Evolutionary conservation across 1,284 basidiomycete genomes (phyloP).

Genomic region (Austroboletus niveus): DNA sequence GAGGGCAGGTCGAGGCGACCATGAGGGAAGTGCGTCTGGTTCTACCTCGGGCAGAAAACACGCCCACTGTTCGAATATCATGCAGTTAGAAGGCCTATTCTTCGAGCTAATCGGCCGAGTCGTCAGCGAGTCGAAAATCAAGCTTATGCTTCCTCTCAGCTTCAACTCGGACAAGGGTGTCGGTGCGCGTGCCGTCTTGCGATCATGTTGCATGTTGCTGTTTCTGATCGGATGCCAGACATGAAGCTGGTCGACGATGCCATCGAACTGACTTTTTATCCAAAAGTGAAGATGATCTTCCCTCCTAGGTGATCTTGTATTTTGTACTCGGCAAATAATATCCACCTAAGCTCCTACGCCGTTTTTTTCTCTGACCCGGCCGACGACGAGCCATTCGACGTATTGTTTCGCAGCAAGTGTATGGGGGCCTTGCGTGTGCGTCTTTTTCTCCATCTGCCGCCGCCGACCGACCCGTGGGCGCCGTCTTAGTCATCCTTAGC

Average conservation of each 20-base stretch:
- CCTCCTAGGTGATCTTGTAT: slow-evolving; percentile 11
- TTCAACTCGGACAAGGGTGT: slow-evolving; percentile 46
- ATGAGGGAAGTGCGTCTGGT: slow-evolving; percentile 39
- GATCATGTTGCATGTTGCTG: background rate
- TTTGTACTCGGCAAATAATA: background rate
- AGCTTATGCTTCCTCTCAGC: slow-evolving; percentile 59
- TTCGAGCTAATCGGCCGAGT: slow-evolving; percentile 79
- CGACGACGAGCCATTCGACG: no score
- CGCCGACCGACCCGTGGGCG: slow-evolving; percentile 46
- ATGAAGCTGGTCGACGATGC: slow-evolving; percentile 65
- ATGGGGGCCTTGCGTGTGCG: no score
- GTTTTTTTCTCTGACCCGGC: no score
- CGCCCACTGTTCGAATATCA: slow-evolving; percentile 37
- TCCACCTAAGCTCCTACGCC: no score
- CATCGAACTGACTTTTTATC: slow-evolving; percentile 63
- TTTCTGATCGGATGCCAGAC: slow-evolving; percentile 40
- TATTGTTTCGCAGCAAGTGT: no score
- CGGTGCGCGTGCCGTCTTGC: slow-evolving; percentile 41
- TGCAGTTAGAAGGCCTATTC: slow-evolving; percentile 51
- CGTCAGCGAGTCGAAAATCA: slow-evolving; percentile 56
- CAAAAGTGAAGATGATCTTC: slow-evolving; percentile 54
- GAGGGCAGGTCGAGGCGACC: slow-evolving; percentile 54
- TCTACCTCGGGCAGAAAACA: background rate
- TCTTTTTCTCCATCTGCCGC: slow-evolving; percentile 17
- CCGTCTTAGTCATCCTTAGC: slow-evolving; percentile 68